A percentile compares a stretch with the other conserved stretches of the same genome.
phyloP scores from a whole-genome alignment of 306 rosid species.

The Oxytropis ochrocephala region DNA sequence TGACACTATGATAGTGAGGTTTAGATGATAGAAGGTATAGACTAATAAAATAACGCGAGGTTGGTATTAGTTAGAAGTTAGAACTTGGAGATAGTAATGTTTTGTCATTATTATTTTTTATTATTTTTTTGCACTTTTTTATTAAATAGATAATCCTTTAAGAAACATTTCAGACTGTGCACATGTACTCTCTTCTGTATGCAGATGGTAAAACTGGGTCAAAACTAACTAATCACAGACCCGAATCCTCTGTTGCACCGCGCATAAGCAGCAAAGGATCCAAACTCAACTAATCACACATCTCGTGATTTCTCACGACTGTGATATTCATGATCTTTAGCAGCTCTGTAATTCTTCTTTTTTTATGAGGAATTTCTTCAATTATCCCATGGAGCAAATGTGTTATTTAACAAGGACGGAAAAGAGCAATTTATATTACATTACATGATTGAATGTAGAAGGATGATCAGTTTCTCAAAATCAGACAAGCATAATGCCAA shows the following conservation, averaged over 20 bases:
- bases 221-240: too few relatives aligned
- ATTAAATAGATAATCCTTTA: not conserved
- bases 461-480: slow-evolving; percentile 15
- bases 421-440: slow-evolving; percentile 23
- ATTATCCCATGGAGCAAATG: slow-evolving; percentile 8
- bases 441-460: slow-evolving; percentile 17
- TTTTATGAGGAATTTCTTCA: not conserved
- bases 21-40: not conserved
- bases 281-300: too few relatives aligned
- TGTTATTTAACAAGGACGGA: not conserved
- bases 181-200: not conserved
- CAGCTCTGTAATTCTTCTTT: too few relatives aligned
- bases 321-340: too few relatives aligned
- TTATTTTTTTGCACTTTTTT: not conserved
- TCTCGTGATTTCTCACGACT: too few relatives aligned
- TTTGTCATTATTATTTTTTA: not conserved
- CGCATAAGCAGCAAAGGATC: too few relatives aligned
- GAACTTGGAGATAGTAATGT: not conserved
- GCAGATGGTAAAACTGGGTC: too few relatives aligned
- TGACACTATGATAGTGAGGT: too few relatives aligned
- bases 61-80: not conserved
- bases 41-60: not conserved
- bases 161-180: not conserved
- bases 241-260: too few relatives aligned
- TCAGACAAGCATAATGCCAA: not conserved